phyloP scores from a whole-genome alignment of 1,284 basidiomycete species.

The Rhodotorula sp. region DNA sequence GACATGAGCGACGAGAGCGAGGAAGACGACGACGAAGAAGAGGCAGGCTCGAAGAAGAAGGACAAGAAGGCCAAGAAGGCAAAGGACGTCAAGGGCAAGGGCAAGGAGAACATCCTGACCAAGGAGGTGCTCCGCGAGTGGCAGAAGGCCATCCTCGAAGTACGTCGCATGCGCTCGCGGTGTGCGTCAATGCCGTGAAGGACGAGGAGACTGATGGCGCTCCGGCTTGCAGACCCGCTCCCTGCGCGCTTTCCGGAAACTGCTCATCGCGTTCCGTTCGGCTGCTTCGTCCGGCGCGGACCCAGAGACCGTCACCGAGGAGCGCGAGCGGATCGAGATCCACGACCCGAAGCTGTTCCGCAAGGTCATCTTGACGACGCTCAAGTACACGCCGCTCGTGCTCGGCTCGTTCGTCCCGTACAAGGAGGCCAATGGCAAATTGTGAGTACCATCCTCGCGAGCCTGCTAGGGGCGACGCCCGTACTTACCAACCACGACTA shows the following conservation, averaged over 20 bases:
- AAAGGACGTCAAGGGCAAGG: conserved; percentile 49
- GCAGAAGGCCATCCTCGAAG: conserved; percentile 89
- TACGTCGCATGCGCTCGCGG: conserved; percentile 47
- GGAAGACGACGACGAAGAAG: conserved; percentile 46
- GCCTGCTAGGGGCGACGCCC: not conserved
- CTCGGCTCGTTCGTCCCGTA: conserved; percentile 84
- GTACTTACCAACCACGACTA: not conserved
- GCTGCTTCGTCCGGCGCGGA: conserved; percentile 60
- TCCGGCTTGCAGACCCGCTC: conserved; percentile 67
- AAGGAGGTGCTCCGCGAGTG: conserved; percentile 72
- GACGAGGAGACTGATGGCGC: not conserved
- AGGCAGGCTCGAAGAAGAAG: conserved; percentile 56
- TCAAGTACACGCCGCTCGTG: conserved; percentile 88
- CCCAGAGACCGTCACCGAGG: conserved; percentile 11
- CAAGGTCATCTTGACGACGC: conserved; percentile 81
- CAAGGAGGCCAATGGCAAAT: conserved; percentile 78
- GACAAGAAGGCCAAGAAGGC: conserved; percentile 54
- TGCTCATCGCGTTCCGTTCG: conserved; percentile 83
- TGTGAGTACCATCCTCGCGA: conserved; percentile 58
- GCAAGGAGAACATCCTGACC: conserved; percentile 60
- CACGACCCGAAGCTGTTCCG: conserved; percentile 65
- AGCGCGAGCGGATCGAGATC: conserved; percentile 31
- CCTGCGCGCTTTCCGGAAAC: conserved; percentile 75
- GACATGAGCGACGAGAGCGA: conserved; percentile 45
- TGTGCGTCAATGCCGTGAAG: too few relatives aligned